Evolutionary conservation across 139 green algal species (phyloP).

Genomic region (Nannochloris sp.): DNA sequence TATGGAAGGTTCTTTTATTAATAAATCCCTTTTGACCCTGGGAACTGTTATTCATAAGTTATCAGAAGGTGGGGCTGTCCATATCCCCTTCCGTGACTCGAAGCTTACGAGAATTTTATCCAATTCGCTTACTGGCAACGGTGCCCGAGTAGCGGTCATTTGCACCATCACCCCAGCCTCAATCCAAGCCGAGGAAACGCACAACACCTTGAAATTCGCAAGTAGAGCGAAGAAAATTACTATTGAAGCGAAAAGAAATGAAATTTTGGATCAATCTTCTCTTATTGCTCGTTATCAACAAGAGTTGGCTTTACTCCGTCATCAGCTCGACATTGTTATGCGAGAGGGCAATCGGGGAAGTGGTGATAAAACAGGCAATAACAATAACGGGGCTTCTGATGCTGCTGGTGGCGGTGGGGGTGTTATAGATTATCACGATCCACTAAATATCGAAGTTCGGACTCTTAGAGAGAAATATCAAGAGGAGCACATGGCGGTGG

Average conservation of each 20-base stretch:
- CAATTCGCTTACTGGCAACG: constrained; percentile 35
- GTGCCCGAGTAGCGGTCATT: constrained; percentile 67
- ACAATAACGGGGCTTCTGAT: neutral
- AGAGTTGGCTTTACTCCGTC: constrained; percentile 70
- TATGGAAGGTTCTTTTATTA: constrained; percentile 90
- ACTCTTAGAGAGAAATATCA: constrained; percentile 60
- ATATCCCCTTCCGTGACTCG: constrained; percentile 83
- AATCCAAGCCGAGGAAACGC: constrained; percentile 81
- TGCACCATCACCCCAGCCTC: constrained; percentile 86
- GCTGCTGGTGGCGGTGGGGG: too few relatives aligned
- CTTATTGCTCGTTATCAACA: constrained; percentile 77
- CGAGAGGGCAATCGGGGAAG: constrained; percentile 21
- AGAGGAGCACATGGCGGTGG: constrained; percentile 52
- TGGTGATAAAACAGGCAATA: neutral
- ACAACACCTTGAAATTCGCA: constrained; percentile 99
- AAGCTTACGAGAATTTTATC: constrained; percentile 83
- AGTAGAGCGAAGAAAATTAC: constrained; percentile 70
- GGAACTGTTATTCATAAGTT: constrained; percentile 89
- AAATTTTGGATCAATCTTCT: constrained; percentile 69
- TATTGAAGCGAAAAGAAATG: constrained; percentile 41
- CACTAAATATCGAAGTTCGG: constrained; percentile 35
- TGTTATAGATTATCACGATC: constrained; percentile 21
- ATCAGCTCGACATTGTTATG: constrained; percentile 60
- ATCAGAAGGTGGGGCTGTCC: constrained; percentile 45
- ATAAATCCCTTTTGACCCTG: constrained; percentile 90